Conservation (phyloP, 768 basidiomycete species). For the Rubroboletus satanas region DNA sequence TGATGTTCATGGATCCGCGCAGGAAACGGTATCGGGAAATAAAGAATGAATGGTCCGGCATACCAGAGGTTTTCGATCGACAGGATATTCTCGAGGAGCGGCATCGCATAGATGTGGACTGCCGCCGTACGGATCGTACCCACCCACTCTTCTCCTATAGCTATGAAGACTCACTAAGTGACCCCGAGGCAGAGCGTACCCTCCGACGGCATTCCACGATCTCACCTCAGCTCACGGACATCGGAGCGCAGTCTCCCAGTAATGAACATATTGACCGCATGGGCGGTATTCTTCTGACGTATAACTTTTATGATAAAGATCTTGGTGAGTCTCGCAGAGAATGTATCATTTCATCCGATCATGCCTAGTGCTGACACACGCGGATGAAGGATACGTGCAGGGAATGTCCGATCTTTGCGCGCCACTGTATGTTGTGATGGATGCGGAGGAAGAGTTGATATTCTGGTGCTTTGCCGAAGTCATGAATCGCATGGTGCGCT, state of each 20-base stretch:
- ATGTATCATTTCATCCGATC: not conserved
- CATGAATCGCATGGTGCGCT: constrained; percentile 90
- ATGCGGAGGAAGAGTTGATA: constrained; percentile 81
- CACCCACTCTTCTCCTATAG: constrained; percentile 78
- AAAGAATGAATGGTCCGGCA: constrained; percentile 80
- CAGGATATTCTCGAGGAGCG: constrained; percentile 83
- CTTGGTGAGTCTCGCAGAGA: constrained; percentile 53
- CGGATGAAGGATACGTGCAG: constrained; percentile 83
- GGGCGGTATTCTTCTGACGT: constrained; percentile 82
- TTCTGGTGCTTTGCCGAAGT: constrained; percentile 97
- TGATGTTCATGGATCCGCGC: constrained; percentile 10
- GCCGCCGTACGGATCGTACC: constrained; percentile 91
- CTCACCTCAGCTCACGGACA: constrained; percentile 66
- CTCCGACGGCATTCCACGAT: constrained; percentile 63
- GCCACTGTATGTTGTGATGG: constrained; percentile 90
- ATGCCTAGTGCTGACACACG: constrained; percentile 11
- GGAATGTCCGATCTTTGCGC: constrained; percentile 98
- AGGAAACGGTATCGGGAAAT: constrained; percentile 68
- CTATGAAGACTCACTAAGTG: constrained; percentile 32
- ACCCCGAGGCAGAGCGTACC: constrained; percentile 52
- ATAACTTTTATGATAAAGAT: constrained; percentile 85
- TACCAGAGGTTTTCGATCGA: constrained; percentile 76
- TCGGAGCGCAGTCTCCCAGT: constrained; percentile 82
- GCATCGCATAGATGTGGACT: constrained; percentile 96
- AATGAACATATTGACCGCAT: constrained; percentile 93